Evolutionary conservation across 169 alveolate genomes (phyloP), one percentile per base, ranked within the genome.

Genomic region (Perkinsus olseni): DNA sequence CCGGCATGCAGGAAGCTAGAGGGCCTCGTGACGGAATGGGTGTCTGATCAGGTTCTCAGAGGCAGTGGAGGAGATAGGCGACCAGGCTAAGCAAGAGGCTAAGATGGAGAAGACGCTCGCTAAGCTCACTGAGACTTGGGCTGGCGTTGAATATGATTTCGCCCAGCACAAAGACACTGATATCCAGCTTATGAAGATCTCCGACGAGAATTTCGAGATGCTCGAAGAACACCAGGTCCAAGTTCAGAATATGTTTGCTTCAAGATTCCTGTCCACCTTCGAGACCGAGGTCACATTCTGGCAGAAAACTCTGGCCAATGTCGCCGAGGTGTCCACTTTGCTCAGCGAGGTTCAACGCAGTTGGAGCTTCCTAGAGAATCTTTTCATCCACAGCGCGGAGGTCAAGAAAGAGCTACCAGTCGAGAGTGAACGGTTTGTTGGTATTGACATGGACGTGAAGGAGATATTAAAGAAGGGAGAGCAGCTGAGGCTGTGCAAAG

Each of bases 341-440:
- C 95, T 98, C 92, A 95, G 98, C 92, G 99, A 98, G 94, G 99
- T 98, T 48, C 98, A 98, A 96, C 97, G 98, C 93, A 97, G 99
- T 0, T 98, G 99, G 99, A 94, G 97, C 95, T 98, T 98, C 98
- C 95, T 98, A 94, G 99, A 98, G 97, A 98, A 98, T 93, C 96
- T 98, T 93, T 98, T 98, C 96, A 98, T 98, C 90, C 96, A 97
- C 95, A 97, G 99, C 48, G 99, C 98, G 94, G 99, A 98, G 97
- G 99, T 98, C 94, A 98, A 98, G 96, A 98, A 97, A 95, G 99
- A 98, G 96, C 96, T 98, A 38, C 99, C 99, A 10, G 96, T 97
- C 74, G 99, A 98, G 95, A 96, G 98, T 13, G 98, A 98, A 95
- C 96, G 97, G 93, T 98, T 98, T 96, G 98, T 97, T 91, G 97